Evolutionary conservation across 257 asterid genomes (phyloP).

Genomic region (Nicotiana tomentosiformis): DNA sequence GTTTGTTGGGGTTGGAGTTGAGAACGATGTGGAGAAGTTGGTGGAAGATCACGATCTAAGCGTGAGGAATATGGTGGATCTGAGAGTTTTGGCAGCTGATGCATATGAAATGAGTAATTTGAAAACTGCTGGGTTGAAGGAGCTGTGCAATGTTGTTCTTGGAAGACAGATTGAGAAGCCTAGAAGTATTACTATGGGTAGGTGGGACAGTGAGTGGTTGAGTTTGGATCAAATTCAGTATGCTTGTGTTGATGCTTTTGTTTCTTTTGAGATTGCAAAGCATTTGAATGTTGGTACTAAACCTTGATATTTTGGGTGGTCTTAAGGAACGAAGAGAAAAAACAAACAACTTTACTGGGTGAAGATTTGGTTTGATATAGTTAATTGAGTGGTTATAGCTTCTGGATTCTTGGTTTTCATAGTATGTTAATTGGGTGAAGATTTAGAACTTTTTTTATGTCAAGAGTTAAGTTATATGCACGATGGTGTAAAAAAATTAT

Average conservation of each 20-base stretch:
- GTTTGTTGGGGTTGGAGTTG: constrained; percentile 29
- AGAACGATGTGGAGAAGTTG: constrained; percentile 23
- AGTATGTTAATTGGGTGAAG: no score
- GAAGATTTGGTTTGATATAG: no score
- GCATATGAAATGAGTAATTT: not conserved
- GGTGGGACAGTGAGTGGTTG: constrained; percentile 13
- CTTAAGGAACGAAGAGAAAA: no score
- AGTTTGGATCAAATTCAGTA: constrained; percentile 13
- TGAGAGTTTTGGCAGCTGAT: constrained; percentile 21
- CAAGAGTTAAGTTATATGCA: no score
- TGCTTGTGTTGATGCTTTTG: constrained; percentile 19
- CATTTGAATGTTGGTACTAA: not conserved
- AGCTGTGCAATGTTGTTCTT: constrained; percentile 19
- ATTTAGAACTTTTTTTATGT: no score
- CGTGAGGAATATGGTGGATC: constrained; percentile 21
- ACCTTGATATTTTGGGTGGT: no score
- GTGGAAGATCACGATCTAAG: constrained; percentile 17
- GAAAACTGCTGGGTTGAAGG: constrained; percentile 26
- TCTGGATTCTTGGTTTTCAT: no score
- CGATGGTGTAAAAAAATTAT: no score
- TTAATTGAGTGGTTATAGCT: no score
- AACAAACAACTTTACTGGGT: no score
- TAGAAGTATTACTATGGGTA: not conserved
- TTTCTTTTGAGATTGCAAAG: constrained; percentile 12
- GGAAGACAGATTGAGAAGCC: constrained; percentile 24